These are phyloP conservation scores for Didymella segeticola DNA, from an alignment of 2,329 filamentous ascomycete genomes.

Conservation along the genomic window DNA sequence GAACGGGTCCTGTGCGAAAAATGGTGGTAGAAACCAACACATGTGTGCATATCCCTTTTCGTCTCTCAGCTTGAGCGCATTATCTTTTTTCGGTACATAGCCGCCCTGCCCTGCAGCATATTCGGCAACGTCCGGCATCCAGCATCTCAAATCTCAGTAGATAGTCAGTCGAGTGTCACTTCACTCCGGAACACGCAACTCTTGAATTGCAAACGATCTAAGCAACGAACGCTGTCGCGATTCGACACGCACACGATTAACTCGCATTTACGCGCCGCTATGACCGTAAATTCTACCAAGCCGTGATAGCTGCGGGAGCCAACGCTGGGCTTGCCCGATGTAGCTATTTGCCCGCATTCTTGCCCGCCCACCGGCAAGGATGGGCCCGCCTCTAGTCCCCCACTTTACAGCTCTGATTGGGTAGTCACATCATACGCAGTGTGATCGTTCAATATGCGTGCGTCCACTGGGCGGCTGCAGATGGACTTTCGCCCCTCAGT, in stretches of 20 bases:
- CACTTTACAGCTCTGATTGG: constrained; percentile 30
- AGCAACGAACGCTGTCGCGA: constrained; percentile 26
- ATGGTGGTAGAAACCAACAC: constrained; percentile 54
- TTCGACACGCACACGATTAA: constrained; percentile 32
- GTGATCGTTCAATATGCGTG: constrained; percentile 39
- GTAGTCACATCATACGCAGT: constrained; percentile 29
- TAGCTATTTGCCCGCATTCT: constrained; percentile 1
- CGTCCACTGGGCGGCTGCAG: constrained; percentile 44
- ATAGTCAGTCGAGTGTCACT: constrained; percentile 20
- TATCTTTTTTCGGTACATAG: constrained; percentile 11
- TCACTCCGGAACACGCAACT: constrained; percentile 18
- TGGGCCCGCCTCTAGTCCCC: constrained; percentile 6
- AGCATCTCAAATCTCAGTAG: constrained; percentile 11
- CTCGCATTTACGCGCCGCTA: constrained; percentile 36
- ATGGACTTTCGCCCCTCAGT: constrained; percentile 31
- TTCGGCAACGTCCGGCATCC: constrained; percentile 4
- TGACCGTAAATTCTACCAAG: constrained; percentile 24
- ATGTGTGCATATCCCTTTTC: constrained; percentile 5
- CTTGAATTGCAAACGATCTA: constrained; percentile 2
- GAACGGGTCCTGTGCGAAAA: constrained; percentile 58
- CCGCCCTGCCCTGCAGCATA: constrained; percentile 3
- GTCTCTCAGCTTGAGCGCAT: constrained; percentile 7
- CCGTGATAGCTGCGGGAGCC: constrained; percentile 16
- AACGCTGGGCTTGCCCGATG: constrained; percentile 11
- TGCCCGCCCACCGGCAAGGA: constrained; percentile 11